Conservation (phyloP, 140 eudicot species). For the Eryngium alpinum region DNA sequence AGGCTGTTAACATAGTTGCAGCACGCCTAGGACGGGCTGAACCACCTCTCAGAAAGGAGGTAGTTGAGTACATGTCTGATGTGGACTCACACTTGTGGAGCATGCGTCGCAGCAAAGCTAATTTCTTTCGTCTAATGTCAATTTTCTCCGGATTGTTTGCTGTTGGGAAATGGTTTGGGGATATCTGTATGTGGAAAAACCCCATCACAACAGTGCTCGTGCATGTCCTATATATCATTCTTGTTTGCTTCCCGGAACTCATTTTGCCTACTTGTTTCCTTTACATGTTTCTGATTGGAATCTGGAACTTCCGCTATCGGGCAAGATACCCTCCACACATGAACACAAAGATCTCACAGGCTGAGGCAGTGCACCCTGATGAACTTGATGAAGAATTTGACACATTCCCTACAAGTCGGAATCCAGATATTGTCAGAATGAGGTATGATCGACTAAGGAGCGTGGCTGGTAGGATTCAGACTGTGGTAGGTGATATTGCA, state of each 20-base stretch:
- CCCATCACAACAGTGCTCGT: conserved; percentile 72
- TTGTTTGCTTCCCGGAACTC: conserved; percentile 72
- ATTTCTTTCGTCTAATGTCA: conserved; percentile 66
- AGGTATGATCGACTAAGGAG: conserved; percentile 47
- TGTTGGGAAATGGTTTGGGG: conserved; percentile 69
- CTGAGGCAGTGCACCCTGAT: conserved; percentile 58
- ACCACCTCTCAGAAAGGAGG: conserved; percentile 77
- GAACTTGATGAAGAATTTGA: conserved; percentile 95
- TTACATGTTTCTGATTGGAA: conserved; percentile 79
- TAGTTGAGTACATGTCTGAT: conserved; percentile 79
- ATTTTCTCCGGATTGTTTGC: conserved; percentile 59
- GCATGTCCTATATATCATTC: conserved; percentile 72
- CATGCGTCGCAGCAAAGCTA: conserved; percentile 90
- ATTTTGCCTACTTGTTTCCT: conserved; percentile 77
- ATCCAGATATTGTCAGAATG: conserved; percentile 47
- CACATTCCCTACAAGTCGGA: conserved; percentile 62
- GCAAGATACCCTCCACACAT: conserved; percentile 79
- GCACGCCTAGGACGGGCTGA: conserved; percentile 74
- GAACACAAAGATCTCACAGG: conserved; percentile 69
- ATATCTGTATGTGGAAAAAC: conserved; percentile 73
- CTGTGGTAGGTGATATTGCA: conserved; percentile 87
- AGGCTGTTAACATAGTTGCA: conserved; percentile 71
- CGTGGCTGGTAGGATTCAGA: conserved; percentile 61
- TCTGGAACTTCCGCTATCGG: conserved; percentile 78
- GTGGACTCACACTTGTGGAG: conserved; percentile 93